Evolutionary conservation across 805 yeast genomes (phyloP).

Genomic region (Wickerhamiella hasegawae): DNA sequence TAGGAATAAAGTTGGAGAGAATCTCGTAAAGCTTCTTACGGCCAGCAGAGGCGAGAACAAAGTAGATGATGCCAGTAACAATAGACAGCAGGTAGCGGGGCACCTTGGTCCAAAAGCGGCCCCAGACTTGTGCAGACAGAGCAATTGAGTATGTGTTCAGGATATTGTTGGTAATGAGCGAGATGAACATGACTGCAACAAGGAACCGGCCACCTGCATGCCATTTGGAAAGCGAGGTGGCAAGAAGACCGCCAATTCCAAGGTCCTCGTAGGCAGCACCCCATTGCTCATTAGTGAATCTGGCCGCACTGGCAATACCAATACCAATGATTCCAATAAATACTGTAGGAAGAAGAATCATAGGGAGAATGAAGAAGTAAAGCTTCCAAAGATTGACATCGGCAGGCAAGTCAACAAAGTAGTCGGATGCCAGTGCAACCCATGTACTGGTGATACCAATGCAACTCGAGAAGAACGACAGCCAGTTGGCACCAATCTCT

Average conservation of each 20-base stretch:
- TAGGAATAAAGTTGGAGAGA: slow-evolving; percentile 68
- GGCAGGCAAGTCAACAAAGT: slow-evolving; percentile 69
- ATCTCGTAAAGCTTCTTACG: slow-evolving; percentile 55
- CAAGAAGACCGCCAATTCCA: slow-evolving; percentile 66
- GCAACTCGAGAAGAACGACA: slow-evolving; percentile 55
- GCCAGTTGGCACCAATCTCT: slow-evolving; percentile 48
- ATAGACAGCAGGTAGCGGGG: slow-evolving; percentile 73
- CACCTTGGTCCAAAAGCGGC: slow-evolving; percentile 33
- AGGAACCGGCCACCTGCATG: slow-evolving; percentile 63
- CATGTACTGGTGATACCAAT: slow-evolving; percentile 76
- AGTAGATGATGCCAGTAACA: slow-evolving; percentile 42
- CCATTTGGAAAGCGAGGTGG: slow-evolving; percentile 55
- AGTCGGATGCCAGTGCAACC: slow-evolving; percentile 80
- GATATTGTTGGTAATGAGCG: slow-evolving; percentile 68
- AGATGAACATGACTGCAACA: slow-evolving; percentile 49
- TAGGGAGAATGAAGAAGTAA: slow-evolving; percentile 46
- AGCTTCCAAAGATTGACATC: slow-evolving; percentile 38
- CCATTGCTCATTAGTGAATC: slow-evolving; percentile 39
- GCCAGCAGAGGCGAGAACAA: slow-evolving; percentile 63
- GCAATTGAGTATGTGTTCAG: slow-evolving; percentile 73
- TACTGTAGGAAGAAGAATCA: slow-evolving; percentile 53
- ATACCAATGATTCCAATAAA: slow-evolving; percentile 65
- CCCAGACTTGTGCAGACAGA: slow-evolving; percentile 48
- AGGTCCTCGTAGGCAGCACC: slow-evolving; percentile 32
- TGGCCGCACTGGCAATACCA: slow-evolving; percentile 51